A percentile compares a stretch with the other conserved stretches of the same genome.
Evolutionary conservation across 495 filamentous ascomycete genomes (phyloP).

Genomic region (Penicillium paxilli): DNA sequence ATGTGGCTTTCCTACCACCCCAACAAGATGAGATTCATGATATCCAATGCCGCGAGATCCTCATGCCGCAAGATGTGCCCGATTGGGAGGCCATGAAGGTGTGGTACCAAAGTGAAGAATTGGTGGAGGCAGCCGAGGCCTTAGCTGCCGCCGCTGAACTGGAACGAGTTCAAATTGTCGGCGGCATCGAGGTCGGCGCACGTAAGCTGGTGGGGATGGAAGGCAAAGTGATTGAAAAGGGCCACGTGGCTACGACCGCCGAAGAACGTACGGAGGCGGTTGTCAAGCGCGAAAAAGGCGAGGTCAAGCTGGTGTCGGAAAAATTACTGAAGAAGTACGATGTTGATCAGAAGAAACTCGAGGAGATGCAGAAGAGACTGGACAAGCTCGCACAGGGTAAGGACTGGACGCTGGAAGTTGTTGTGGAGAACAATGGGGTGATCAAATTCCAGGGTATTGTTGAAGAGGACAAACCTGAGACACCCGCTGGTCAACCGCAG

Average conservation of each 20-base stretch:
- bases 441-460: slow-evolving; percentile 50
- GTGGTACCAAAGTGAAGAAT: slow-evolving; percentile 34
- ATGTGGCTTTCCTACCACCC: slow-evolving; percentile 87
- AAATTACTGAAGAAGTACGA: slow-evolving; percentile 68
- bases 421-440: slow-evolving; percentile 45
- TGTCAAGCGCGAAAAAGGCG: slow-evolving; percentile 56
- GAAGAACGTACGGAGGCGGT: slow-evolving; percentile 52
- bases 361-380: slow-evolving; percentile 59
- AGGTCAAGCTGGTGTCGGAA: slow-evolving; percentile 51
- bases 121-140: slow-evolving; percentile 40
- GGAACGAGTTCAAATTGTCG: slow-evolving; percentile 47
- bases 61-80: slow-evolving; percentile 55
- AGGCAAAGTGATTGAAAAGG: slow-evolving; percentile 57
- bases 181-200: slow-evolving; percentile 61
- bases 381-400: slow-evolving; percentile 42
- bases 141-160: slow-evolving; percentile 1
- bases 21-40: slow-evolving; percentile 74
- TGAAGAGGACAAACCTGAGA: slow-evolving; percentile 25
- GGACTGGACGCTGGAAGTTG: slow-evolving; percentile 49
- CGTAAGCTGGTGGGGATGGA: slow-evolving; percentile 56
- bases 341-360: slow-evolving; percentile 66
- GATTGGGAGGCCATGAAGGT: slow-evolving; percentile 58
- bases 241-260: slow-evolving; percentile 37
- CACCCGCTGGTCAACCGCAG: not conserved
- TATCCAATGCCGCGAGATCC: slow-evolving; percentile 75